Conservation (phyloP, 148 eudicot species). For the Rhododendron vialii region DNA sequence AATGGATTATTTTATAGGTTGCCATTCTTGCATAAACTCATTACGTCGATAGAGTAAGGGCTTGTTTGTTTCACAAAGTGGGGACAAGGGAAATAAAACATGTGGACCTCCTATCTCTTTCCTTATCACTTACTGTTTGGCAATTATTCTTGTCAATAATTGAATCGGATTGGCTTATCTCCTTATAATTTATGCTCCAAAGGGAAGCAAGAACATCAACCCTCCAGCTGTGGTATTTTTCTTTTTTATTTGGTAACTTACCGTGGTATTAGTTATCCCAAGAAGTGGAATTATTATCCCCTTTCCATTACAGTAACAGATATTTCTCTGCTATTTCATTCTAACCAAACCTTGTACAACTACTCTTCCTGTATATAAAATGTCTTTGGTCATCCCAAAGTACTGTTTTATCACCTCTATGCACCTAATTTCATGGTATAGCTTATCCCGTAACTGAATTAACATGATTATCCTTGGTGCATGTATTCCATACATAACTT, state of each 20-base stretch:
- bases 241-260: background rate
- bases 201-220: background rate
- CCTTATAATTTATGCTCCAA: background rate
- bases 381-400: background rate
- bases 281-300: background rate
- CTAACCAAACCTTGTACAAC: background rate
- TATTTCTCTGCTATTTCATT: background rate
- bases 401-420: background rate
- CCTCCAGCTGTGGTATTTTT: background rate
- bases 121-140: background rate
- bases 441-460: background rate
- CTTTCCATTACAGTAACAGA: background rate
- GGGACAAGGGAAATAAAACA: background rate
- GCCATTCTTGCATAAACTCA: background rate
- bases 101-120: background rate
- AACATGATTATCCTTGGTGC: background rate
- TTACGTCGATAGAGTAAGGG: background rate
- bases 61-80: background rate
- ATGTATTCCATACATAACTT: background rate
- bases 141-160: background rate
- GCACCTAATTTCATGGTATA: background rate
- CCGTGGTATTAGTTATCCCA: background rate
- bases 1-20: background rate
- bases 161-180: background rate
- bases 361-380: background rate